Conservation (phyloP, 495 filamentous ascomycete genomes). For the Trichoderma asperelloides region DNA sequence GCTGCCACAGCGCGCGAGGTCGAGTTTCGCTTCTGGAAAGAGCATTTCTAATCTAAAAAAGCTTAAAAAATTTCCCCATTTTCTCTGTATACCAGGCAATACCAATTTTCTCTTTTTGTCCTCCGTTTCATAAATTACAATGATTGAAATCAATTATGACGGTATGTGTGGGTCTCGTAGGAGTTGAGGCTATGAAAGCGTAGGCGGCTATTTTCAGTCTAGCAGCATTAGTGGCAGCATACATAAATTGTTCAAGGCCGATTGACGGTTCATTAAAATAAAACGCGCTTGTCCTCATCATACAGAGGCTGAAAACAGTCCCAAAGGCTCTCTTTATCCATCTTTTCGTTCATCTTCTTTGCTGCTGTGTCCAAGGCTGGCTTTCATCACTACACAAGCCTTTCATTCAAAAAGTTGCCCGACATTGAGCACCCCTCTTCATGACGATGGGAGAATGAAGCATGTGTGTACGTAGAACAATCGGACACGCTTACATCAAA, state of each 20-base stretch:
- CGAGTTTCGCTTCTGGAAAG: conserved; percentile 97
- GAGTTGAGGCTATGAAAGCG: background rate
- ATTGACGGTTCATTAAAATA: background rate
- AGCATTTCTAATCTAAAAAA: conserved; percentile 51
- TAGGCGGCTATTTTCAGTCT: background rate
- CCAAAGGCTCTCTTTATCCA: background rate
- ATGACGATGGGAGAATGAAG: too few species aligned
- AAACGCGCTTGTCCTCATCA: background rate
- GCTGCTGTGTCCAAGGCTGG: too few species aligned
- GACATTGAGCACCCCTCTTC: too few species aligned
- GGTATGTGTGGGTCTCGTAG: conserved; percentile 1
- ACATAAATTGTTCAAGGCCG: background rate
- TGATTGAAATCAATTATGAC: background rate
- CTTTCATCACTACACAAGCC: too few species aligned
- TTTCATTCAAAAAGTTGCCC: too few species aligned
- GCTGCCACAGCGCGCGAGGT: conserved; percentile 64
- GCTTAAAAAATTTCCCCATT: background rate
- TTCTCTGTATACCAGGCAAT: conserved; percentile 5
- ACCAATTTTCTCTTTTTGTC: background rate
- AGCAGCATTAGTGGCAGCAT: background rate
- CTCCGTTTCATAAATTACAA: background rate
- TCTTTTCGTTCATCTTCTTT: background rate
- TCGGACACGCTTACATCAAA: too few species aligned
- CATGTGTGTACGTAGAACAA: too few species aligned
- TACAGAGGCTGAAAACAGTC: background rate